A percentile compares a stretch with the other conserved stretches of the same genome.
phyloP scores from a whole-genome alignment of 2,329 filamentous ascomycete genomes.

The Grosmannia huntii region DNA sequence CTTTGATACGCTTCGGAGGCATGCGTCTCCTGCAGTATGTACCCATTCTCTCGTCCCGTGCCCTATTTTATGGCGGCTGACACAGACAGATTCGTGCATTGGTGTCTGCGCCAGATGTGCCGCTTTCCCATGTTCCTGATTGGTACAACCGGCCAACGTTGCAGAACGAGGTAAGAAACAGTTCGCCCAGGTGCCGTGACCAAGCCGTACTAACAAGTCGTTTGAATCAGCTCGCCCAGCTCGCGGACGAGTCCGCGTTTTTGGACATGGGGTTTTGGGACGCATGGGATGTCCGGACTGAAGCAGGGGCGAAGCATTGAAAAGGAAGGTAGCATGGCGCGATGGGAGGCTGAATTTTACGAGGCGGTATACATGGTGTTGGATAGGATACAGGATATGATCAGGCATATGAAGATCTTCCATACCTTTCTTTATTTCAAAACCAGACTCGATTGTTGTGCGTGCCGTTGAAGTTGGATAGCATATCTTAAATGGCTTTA shows the following conservation, averaged over 20 bases:
- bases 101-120: background rate
- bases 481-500: too few species aligned
- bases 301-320: background rate
- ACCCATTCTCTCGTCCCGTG: background rate
- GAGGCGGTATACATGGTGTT: background rate
- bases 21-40: conserved; percentile 7
- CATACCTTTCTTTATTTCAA: too few species aligned
- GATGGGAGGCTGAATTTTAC: background rate
- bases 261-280: conserved; percentile 1
- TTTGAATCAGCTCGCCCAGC: background rate
- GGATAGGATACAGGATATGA: background rate
- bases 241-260: background rate
- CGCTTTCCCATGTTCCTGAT: conserved; percentile 1
- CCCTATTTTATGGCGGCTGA: background rate
- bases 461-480: too few species aligned
- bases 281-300: background rate
- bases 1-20: conserved; percentile 6
- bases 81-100: conserved; percentile 1
- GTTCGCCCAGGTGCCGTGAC: background rate
- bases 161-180: background rate
- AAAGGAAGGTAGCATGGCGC: background rate
- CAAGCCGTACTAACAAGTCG: background rate
- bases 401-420: background rate
- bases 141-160: conserved; percentile 5
- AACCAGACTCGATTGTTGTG: too few species aligned